Evolutionary conservation across 805 yeast species (phyloP).

Genomic region (Lachancea nothofagi): DNA sequence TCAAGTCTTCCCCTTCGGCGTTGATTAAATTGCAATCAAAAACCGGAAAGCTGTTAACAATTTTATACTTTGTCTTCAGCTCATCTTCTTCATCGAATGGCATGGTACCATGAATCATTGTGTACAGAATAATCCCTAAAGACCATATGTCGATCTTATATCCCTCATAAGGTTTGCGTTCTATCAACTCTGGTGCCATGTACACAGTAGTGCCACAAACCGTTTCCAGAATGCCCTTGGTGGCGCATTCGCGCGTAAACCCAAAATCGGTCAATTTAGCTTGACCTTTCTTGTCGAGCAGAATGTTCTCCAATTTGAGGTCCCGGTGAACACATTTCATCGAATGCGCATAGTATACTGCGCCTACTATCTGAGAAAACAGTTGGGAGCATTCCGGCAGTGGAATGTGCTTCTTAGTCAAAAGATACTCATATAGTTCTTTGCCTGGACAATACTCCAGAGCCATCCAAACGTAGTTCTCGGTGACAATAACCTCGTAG

Average conservation of each 20-base stretch:
- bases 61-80: conserved; percentile 49
- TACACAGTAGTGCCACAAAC: conserved; percentile 92
- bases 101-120: conserved; percentile 78
- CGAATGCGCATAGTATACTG: conserved; percentile 65
- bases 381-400: conserved; percentile 45
- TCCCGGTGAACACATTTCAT: conserved; percentile 80
- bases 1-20: conserved; percentile 44
- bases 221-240: conserved; percentile 60
- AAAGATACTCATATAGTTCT: conserved; percentile 64
- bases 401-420: conserved; percentile 46
- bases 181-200: conserved; percentile 91
- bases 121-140: conserved; percentile 80
- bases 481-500: conserved; percentile 82
- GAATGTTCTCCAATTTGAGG: conserved; percentile 72
- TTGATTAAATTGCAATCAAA: conserved; percentile 44
- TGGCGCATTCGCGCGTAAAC: conserved; percentile 72
- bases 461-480: conserved; percentile 76
- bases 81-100: conserved; percentile 88
- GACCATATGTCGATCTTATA: conserved; percentile 87
- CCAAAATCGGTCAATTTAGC: conserved; percentile 91
- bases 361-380: conserved; percentile 59
- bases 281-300: conserved; percentile 50
- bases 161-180: conserved; percentile 68
- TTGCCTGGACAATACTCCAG: conserved; percentile 84
- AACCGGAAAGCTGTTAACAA: conserved; percentile 59